Evolutionary conservation across 768 basidiomycete genomes (phyloP), one percentile per base, ranked within the genome.

Genomic region (Amylocystis lapponica): DNA sequence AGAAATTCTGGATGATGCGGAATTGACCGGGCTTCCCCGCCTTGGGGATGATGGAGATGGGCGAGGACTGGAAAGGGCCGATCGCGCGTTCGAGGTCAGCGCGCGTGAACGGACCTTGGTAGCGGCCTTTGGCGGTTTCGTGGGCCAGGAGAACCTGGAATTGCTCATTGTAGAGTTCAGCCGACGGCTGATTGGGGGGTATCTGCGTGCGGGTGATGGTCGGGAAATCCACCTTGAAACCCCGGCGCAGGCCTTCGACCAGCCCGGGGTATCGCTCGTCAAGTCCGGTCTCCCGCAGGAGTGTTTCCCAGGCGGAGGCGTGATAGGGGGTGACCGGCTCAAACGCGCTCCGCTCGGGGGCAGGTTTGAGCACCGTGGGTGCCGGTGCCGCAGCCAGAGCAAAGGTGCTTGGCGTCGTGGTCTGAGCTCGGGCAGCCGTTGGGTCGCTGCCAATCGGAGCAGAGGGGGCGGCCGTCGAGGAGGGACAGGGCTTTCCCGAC

Each of bases 1-100:
- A 66, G 0, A 57, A 50, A 30, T 68, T 63, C 19, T 68, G 64
- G 0, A 66, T 34, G 0, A 62, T 37, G 0, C 46, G 27, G 26
- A 44, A 63, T 26, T 55, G 56, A 7, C 51, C 51, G 0, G 48
- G 46, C 3, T 55, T 54, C 1, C 49, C 51, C 0, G 56, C 44
- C 25, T 67, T 67, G 0, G 58, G 58, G 1, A 64, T 37, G 2
- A 66, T 27, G 0, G 55, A 56, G 0, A 66, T 36, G 1, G 64
- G 60, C 4, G 52, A 27, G 14, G 61, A 47, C 13, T 63, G 64
- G 35, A 67, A 66, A 0, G 35, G 52, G 0, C 65, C 57, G 0
- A 66, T 37, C 1, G 19, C 1, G 0, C 3, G 0, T 37, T 58
- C 49, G 0, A 65, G 11, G 5, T 45, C 46, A 5, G 9, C 6